These are phyloP conservation scores for Podaxis sp. DNA, from an alignment of 768 basidiomycete genomes.

Conservation along the genomic window DNA sequence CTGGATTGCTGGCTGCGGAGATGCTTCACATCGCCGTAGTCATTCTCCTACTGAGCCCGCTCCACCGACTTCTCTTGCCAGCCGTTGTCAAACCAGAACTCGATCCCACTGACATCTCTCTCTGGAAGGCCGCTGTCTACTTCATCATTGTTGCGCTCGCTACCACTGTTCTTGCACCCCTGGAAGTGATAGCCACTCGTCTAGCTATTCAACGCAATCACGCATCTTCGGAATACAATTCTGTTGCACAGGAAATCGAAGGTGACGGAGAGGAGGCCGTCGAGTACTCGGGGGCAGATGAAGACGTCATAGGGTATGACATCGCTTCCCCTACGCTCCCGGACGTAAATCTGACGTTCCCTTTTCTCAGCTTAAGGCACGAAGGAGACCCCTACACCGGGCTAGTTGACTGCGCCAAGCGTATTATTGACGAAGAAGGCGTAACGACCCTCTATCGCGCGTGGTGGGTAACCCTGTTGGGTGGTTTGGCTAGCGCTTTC, in stretches of 20 bases:
- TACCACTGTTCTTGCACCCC: slow-evolving; percentile 62
- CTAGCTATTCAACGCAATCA: slow-evolving; percentile 87
- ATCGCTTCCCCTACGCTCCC: not conserved
- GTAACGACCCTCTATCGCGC: slow-evolving; percentile 72
- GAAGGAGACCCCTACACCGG: slow-evolving; percentile 82
- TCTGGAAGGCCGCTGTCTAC: slow-evolving; percentile 54
- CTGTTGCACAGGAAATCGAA: slow-evolving; percentile 71
- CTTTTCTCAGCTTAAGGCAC: slow-evolving; percentile 54
- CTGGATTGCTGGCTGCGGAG: slow-evolving; percentile 66
- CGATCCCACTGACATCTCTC: slow-evolving; percentile 42
- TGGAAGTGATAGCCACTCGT: slow-evolving; percentile 78
- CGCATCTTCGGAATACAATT: slow-evolving; percentile 70
- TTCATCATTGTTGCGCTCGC: slow-evolving; percentile 54
- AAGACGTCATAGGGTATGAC: slow-evolving; percentile 83
- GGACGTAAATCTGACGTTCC: slow-evolving; percentile 9
- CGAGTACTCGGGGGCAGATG: slow-evolving; percentile 69
- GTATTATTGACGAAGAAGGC: slow-evolving; percentile 81
- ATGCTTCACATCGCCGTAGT: slow-evolving; percentile 45
- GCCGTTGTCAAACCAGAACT: slow-evolving; percentile 33
- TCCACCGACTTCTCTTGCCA: slow-evolving; percentile 47
- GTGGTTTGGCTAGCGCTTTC: slow-evolving; percentile 57
- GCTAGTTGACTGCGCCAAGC: slow-evolving; percentile 71
- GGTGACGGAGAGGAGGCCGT: slow-evolving; percentile 57
- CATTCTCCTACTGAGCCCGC: slow-evolving; percentile 45
- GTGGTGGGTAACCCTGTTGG: slow-evolving; percentile 82